These are phyloP conservation scores for Podaxis sp. DNA, from an alignment of 768 basidiomycete genomes.

Conservation along the genomic window DNA sequence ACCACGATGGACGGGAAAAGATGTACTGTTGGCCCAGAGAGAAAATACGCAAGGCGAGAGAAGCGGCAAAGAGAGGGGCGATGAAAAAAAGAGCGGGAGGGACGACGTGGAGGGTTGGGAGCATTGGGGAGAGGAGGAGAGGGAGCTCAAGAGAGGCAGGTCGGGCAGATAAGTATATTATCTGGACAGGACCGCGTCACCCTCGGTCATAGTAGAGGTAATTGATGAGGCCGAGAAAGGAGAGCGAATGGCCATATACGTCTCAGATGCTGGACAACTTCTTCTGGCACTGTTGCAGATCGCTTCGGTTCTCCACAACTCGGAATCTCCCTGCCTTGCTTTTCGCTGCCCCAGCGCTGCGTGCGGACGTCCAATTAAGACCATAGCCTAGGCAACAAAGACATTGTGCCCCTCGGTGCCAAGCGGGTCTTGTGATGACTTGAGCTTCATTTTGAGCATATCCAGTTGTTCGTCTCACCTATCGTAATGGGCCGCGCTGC, in stretches of 20 bases:
- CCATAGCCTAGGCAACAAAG: too few species aligned
- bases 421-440: too few species aligned
- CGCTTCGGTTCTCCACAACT: not conserved
- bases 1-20: not conserved
- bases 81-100: conserved; percentile 6
- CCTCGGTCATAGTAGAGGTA: not conserved
- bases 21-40: not conserved
- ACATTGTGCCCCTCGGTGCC: too few species aligned
- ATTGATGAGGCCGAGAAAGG: not conserved
- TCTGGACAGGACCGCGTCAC: not conserved
- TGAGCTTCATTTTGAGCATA: too few species aligned
- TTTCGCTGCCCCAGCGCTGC: not conserved
- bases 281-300: not conserved
- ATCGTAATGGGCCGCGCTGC: too few species aligned
- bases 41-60: conserved; percentile 3
- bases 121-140: not conserved
- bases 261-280: not conserved
- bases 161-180: not conserved
- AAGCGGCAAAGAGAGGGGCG: conserved; percentile 1
- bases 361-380: too few species aligned
- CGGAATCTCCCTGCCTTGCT: not conserved
- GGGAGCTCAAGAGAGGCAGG: not conserved
- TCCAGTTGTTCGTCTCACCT: too few species aligned
- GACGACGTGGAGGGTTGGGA: not conserved
- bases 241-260: not conserved